Conservation (phyloP, 805 yeast species). For the Jamesozyma rosinii region DNA sequence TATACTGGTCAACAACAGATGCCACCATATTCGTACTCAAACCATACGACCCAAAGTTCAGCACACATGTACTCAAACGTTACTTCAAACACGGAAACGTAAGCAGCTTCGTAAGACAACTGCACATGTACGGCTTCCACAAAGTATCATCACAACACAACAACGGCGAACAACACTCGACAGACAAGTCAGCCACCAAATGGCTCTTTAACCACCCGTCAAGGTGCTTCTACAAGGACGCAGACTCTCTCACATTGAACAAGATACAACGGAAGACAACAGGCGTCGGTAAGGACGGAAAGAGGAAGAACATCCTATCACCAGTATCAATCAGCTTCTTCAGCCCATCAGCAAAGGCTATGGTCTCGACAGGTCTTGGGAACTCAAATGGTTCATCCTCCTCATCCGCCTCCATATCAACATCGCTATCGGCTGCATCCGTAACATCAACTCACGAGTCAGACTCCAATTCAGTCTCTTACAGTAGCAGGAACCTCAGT, state of each 20-base stretch:
- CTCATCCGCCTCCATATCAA: background rate
- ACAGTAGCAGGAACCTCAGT: too few relatives aligned
- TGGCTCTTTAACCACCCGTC: conserved; percentile 30
- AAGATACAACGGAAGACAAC: conserved; percentile 27
- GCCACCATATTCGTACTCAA: conserved; percentile 17
- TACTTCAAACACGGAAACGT: conserved; percentile 93
- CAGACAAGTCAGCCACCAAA: conserved; percentile 7
- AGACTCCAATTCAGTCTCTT: too few relatives aligned
- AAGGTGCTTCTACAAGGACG: conserved; percentile 19
- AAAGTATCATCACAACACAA: conserved; percentile 37
- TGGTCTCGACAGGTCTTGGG: background rate
- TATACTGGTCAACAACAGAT: conserved; percentile 22
- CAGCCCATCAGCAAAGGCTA: conserved; percentile 4
- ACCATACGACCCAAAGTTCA: conserved; percentile 23
- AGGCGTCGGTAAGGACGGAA: conserved; percentile 26
- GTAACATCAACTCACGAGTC: background rate
- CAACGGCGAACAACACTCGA: background rate
- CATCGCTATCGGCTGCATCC: background rate
- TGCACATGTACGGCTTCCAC: conserved; percentile 95
- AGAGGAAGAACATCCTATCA: conserved; percentile 25
- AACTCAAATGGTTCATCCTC: background rate
- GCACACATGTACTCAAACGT: conserved; percentile 37
- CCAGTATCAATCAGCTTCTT: conserved; percentile 25
- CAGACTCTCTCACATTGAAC: conserved; percentile 15
- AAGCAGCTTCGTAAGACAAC: conserved; percentile 84